Base-by-base conservation (phyloP, 306 rosid genomes). In the Sechiopsis laciniata region DNA sequence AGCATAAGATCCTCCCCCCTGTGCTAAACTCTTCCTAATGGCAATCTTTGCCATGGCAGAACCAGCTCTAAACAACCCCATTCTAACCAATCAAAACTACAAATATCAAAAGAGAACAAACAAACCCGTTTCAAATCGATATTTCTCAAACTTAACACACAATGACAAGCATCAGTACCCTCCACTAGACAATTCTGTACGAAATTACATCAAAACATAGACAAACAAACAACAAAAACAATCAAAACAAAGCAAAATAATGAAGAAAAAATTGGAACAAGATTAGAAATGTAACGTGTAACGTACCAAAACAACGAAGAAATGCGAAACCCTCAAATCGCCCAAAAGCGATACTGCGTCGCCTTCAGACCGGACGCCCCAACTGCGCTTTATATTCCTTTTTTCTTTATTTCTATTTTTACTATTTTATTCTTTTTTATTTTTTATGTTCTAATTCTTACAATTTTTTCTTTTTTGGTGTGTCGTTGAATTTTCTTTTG, bases 21-120 rank as follows among this genome's bases (percentile, higher is more conserved):
- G 86, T 3, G 90, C 80, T 37, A 89, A 55, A 21, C 83, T 82
- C 72, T 86, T 85, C 83, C 84, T 83, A 45, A 87, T 81, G 57
- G 95, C 92, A 80, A 82, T 76, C 77, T 86, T 91, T 74, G 89
- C 99, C 75, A 91, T 56, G 76, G 86, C 56, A 51, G 89, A 73
- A 77, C 92, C 87, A 75, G 89, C 95, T 84, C 92, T 89, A 83
- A 91, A 91, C 99, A 97, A 94, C 53, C 88, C 85, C 99, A 94
- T 90, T 66, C 37, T 63, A 66, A 46, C 78, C 67, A 66, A 75
- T 75, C 77, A 77, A 40, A 57, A 50, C 62, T 20, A 73, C 53
- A 61, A 58, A 61, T 45, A 66, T 2, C 55, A 66, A 12, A 42
- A 3, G 22, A 42, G 5, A 4, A 17, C 53, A 80, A 73, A 64